A percentile compares a stretch with the other conserved stretches of the same genome.
Evolutionary conservation across 176 grass and related monocot genomes (phyloP).

Genomic region (Lolium multiflorum): DNA sequence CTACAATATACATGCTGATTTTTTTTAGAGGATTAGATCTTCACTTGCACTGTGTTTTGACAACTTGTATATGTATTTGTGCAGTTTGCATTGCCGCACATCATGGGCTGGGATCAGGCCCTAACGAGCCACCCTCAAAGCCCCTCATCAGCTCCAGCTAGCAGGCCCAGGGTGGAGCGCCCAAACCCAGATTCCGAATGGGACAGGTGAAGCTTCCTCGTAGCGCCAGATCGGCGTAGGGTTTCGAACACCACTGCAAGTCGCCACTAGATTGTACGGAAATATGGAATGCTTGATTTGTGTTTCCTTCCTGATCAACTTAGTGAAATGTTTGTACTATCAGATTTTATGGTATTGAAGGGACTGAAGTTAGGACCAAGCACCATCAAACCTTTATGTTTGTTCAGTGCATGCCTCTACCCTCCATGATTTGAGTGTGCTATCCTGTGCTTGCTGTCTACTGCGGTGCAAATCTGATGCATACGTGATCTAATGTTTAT

Average conservation of each 20-base stretch:
- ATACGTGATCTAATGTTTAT: neutral
- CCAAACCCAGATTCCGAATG: conserved; percentile 67
- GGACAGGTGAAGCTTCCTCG: conserved; percentile 62
- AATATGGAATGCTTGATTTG: conserved; percentile 9
- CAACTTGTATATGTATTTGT: neutral
- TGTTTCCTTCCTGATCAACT: conserved; percentile 8
- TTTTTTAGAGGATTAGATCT: neutral
- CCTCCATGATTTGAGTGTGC: neutral
- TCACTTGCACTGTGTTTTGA: conserved; percentile 26
- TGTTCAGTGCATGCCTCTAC: conserved; percentile 21
- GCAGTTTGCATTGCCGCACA: conserved; percentile 79
- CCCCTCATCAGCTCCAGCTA: conserved; percentile 11
- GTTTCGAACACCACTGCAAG: neutral
- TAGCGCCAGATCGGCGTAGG: neutral
- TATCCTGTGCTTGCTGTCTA: neutral
- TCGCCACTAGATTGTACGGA: neutral
- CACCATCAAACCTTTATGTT: conserved; percentile 11
- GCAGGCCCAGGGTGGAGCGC: conserved; percentile 48
- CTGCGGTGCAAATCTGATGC: neutral
- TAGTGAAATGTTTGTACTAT: neutral
- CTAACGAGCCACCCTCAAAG: conserved; percentile 37
- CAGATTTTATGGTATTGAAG: conserved; percentile 17
- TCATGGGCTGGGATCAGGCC: conserved; percentile 81
- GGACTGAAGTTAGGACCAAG: neutral
- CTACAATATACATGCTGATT: neutral